These are phyloP conservation scores for Ascoidea asiatica DNA, from an alignment of 805 yeast genomes.

Conservation along the genomic window DNA sequence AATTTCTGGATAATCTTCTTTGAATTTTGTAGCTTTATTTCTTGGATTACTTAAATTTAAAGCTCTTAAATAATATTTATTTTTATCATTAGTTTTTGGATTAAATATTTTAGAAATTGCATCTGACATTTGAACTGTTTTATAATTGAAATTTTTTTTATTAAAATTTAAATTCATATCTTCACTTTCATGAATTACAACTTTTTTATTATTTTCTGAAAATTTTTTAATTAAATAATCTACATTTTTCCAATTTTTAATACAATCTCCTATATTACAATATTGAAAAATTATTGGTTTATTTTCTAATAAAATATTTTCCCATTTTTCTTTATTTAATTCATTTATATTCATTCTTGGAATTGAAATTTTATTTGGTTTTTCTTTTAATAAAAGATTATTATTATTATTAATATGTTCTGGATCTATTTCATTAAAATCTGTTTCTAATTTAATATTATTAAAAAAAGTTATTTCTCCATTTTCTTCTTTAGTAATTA, in stretches of 20 bases:
- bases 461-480: neutral
- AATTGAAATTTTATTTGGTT: neutral
- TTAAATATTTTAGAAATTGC: conserved; percentile 14
- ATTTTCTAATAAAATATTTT: conserved; percentile 1
- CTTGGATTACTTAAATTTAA: conserved; percentile 17
- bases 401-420: neutral
- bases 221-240: conserved; percentile 16
- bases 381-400: neutral
- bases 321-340: conserved; percentile 4
- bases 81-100: neutral
- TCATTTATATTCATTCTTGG: conserved; percentile 1
- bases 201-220: conserved; percentile 14
- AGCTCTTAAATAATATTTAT: conserved; percentile 16
- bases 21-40: conserved; percentile 16
- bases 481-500: neutral
- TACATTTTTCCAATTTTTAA: conserved; percentile 15
- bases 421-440: neutral
- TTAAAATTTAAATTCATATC: conserved; percentile 16
- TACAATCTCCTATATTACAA: conserved; percentile 16
- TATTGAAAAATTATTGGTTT: conserved; percentile 15
- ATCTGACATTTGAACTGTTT: conserved; percentile 15
- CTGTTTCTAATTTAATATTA: neutral
- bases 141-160: conserved; percentile 19
- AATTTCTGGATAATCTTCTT: conserved; percentile 18
- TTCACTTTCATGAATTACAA: conserved; percentile 16